Evolutionary conservation across 2,329 filamentous ascomycete species (phyloP), one percentile per base, ranked within the genome.

Genomic region (Pseudocercospora ulei): DNA sequence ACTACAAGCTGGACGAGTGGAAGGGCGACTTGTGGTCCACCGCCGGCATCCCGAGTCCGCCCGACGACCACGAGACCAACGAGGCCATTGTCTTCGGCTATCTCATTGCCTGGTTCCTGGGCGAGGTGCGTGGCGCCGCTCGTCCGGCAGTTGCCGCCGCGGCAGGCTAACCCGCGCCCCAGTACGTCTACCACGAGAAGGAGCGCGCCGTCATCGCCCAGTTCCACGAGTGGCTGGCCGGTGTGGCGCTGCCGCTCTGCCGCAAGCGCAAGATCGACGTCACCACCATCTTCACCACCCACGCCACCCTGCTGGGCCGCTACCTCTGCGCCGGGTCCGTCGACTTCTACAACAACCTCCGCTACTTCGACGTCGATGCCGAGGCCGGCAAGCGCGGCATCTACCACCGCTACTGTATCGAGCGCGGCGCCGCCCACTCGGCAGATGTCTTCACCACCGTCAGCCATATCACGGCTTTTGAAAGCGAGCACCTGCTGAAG

Each of bases 291-390:
- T 96, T 96, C 69, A 98, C 90, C 26, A 98, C 90, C 2, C 90
- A 96, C 65, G 90, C 90, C 14, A 96, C 90, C 4, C 74, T 98
- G 7, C 76, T 98, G 33, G 90, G 90, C 47, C 80, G 90, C 56
- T 96, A 98, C 60, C 82, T 96, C 33, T 96, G 90, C 61, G 90
- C 90, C 35, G 90, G 90, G 38, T 95, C 87, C 0, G 90, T 96
- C 47, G 90, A 98, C 62, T 96, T 98, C 62, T 98, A 98, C 73
- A 98, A 96, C 70, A 95, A 96, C 62, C 73, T 98, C 37, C 88
- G 96, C 63, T 82, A 78, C 67, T 96, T 98, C 58, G 88, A 98
- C 59, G 86, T 94, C 18, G 90, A 98, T 61, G 78, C 85, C 4
- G 90, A 98, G 65, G 90, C 90, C 11, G 90, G 90, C 46, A 96